These are phyloP conservation scores for Lathyrus aphaca DNA, from an alignment of 306 rosid genomes.

Conservation along the genomic window DNA sequence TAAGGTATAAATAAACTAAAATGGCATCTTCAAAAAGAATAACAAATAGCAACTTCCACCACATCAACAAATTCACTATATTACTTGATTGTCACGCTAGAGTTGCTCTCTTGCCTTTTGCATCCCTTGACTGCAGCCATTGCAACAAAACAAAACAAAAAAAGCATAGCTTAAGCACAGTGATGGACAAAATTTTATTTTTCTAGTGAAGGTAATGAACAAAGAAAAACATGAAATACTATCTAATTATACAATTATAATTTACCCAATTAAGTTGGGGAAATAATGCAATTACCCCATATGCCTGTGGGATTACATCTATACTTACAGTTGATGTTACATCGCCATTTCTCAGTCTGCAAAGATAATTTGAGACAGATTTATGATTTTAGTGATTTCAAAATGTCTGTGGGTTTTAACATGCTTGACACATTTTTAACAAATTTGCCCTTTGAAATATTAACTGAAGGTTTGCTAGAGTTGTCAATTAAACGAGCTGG, in stretches of 20 bases:
- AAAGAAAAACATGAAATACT: conserved; percentile 9
- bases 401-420: too few relatives aligned
- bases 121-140: conserved; percentile 80
- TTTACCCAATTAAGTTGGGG: conserved; percentile 20
- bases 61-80: conserved; percentile 14
- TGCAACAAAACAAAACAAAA: conserved; percentile 19
- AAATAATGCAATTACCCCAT: conserved; percentile 25
- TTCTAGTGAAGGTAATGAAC: background rate
- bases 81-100: conserved; percentile 60
- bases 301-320: conserved; percentile 8
- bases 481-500: too few relatives aligned
- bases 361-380: conserved; percentile 6
- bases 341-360: conserved; percentile 18
- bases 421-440: background rate
- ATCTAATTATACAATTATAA: conserved; percentile 8
- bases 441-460: too few relatives aligned
- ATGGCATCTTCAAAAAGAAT: conserved; percentile 5
- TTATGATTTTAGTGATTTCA: conserved; percentile 7
- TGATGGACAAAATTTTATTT: background rate
- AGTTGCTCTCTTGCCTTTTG: conserved; percentile 93
- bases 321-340: background rate
- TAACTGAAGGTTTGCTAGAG: too few relatives aligned
- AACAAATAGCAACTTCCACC: conserved; percentile 32
- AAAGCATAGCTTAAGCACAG: conserved; percentile 13
- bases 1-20: background rate